phyloP scores from a whole-genome alignment of 345 rosid species.

The Capsella bursapastoris region DNA sequence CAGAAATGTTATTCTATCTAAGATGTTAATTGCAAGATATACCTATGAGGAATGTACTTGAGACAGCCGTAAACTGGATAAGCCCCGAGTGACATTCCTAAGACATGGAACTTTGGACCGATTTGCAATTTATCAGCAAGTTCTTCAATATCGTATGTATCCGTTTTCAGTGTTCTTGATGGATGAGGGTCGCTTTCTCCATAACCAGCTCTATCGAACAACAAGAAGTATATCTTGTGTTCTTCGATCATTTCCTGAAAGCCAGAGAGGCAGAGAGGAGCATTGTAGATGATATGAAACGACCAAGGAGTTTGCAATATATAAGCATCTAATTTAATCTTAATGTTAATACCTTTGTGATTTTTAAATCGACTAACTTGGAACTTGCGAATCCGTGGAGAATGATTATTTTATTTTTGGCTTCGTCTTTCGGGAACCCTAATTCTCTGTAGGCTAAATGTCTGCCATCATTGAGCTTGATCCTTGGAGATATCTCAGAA shows the following conservation, averaged over 20 bases:
- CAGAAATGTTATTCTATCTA: neutral
- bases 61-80: constrained; percentile 74
- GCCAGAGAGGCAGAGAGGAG: neutral
- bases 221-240: constrained; percentile 59
- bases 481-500: constrained; percentile 61
- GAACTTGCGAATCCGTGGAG: constrained; percentile 66
- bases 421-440: constrained; percentile 65
- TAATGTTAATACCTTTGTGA: constrained; percentile 50
- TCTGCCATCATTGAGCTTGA: constrained; percentile 74
- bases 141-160: constrained; percentile 79
- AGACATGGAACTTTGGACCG: constrained; percentile 67
- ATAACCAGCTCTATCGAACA: constrained; percentile 85
- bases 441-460: constrained; percentile 72
- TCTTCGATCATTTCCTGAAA: constrained; percentile 72
- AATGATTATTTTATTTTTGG: constrained; percentile 57
- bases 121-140: constrained; percentile 76
- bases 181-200: constrained; percentile 91
- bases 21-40: neutral
- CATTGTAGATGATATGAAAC: neutral
- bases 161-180: constrained; percentile 66
- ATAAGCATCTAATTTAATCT: neutral
- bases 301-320: neutral
- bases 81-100: constrained; percentile 84
- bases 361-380: constrained; percentile 59
- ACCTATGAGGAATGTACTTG: constrained; percentile 78